Base-by-base conservation (phyloP, 331 rosid genomes). In the Malus hybrid region DNA sequence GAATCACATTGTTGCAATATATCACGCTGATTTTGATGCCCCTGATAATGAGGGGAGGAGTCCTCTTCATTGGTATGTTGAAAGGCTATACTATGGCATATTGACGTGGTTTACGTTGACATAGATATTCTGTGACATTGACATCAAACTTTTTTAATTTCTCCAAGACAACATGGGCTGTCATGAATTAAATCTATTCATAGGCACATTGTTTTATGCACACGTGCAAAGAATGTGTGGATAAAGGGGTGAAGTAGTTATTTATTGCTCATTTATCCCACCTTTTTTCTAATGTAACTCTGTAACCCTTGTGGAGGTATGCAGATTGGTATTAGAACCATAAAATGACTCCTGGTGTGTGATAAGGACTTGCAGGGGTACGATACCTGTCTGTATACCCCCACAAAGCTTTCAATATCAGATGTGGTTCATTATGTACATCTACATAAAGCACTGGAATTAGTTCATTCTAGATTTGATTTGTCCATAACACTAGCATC, bases 41-140 rank as follows among this genome's bases (percentile, higher is more conserved):
- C 92, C 96, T 8, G 99, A 94, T 77, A 84, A 90, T 63, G 97
- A 86, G 58, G 97, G 99, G 73, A 86, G 97, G 88, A 94, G 91
- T 79, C 96, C 99, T 77, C 96, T 94, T 82, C 99, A 90, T 77
- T 94, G 99, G 99, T 94, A 92, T 46, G 88, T 72, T 68, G 24
- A 64, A 63, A 68, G 70, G 55, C 84, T 75, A 50, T 85, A 83
- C 71, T 55, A 5, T 61, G 34, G 28, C 71, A 36, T 76, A 34
- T 24, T 36, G 58, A 10, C 56, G 5, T 68, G 19, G 22, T 52
- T n/a, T 57, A 10, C 4, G 15, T 57, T 28, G 15, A 22, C 18
- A 22, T 9, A 58, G 56, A 15, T 34, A 20, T 8, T 5, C 29
- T 20, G 3, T 66, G 12, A n/a, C 14, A 46, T 14, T 42, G 76